These are phyloP conservation scores for Erodium trifolium DNA, from an alignment of 441 rosid genomes.

Conservation along the genomic window DNA sequence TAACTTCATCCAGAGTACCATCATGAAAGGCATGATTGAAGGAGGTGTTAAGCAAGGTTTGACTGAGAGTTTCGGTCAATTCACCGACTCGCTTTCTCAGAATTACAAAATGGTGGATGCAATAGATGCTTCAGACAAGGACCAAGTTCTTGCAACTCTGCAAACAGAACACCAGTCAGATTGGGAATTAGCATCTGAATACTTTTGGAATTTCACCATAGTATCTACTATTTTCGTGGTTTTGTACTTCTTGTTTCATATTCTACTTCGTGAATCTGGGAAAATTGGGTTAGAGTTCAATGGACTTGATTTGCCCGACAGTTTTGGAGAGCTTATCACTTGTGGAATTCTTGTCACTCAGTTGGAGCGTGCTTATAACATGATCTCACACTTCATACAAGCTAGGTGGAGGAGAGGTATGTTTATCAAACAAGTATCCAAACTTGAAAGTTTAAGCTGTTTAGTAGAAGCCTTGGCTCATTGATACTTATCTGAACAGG, in stretches of 20 bases:
- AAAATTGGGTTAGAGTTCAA: slow-evolving; percentile 51
- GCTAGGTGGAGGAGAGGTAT: slow-evolving; percentile 62
- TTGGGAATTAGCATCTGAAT: slow-evolving; percentile 46
- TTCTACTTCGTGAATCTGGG: slow-evolving; percentile 43
- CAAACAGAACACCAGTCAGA: slow-evolving; percentile 56
- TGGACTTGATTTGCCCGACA: slow-evolving; percentile 81
- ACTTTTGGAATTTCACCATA: slow-evolving; percentile 60
- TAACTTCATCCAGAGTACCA: slow-evolving; percentile 47
- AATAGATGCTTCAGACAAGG: slow-evolving; percentile 30
- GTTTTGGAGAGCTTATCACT: slow-evolving; percentile 66
- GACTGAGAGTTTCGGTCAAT: slow-evolving; percentile 61
- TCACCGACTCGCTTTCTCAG: slow-evolving; percentile 43
- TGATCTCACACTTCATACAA: slow-evolving; percentile 55
- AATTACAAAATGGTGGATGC: slow-evolving; percentile 37
- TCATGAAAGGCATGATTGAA: slow-evolving; percentile 84
- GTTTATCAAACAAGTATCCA: not conserved
- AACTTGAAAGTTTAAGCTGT: not conserved
- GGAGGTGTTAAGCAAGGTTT: slow-evolving; percentile 75
- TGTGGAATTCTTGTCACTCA: slow-evolving; percentile 49
- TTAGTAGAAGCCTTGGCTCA: not conserved
- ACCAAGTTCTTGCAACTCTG: slow-evolving; percentile 48
- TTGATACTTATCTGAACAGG: slow-evolving; percentile 33
- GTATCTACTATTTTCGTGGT: slow-evolving; percentile 45
- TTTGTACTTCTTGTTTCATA: slow-evolving; percentile 45
- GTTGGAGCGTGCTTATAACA: slow-evolving; percentile 50